Percentiles rank a stretch among this genome's conserved stretches.
These are phyloP conservation scores for Marasmius fiardii DNA, from an alignment of 1,284 basidiomycete species.

Conservation along the genomic window DNA sequence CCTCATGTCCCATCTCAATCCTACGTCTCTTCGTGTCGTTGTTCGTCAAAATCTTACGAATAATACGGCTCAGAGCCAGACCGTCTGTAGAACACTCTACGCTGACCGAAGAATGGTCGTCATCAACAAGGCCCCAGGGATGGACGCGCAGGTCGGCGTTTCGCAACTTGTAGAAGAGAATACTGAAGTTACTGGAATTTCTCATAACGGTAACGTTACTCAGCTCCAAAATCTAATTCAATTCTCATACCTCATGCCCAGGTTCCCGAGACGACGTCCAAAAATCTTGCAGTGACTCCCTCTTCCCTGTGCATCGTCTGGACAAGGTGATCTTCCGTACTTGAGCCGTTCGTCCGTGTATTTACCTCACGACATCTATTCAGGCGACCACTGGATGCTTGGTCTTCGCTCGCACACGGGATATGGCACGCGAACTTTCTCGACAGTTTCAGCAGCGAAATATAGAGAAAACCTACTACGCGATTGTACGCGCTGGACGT, in stretches of 20 bases:
- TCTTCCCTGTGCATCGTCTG: slow-evolving; percentile 59
- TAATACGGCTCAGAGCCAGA: neutral
- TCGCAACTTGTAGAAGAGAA: slow-evolving; percentile 1
- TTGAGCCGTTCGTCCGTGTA: neutral
- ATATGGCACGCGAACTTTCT: slow-evolving; percentile 45
- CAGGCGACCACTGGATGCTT: slow-evolving; percentile 66
- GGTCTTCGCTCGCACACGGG: slow-evolving; percentile 46
- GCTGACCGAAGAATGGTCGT: neutral
- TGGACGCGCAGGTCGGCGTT: neutral
- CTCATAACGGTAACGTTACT: neutral
- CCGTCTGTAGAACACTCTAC: neutral
- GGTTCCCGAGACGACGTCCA: slow-evolving; percentile 35
- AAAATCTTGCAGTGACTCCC: slow-evolving; percentile 27
- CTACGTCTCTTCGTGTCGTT: neutral
- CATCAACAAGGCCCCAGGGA: neutral
- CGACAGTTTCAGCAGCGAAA: slow-evolving; percentile 48
- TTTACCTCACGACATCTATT: neutral
- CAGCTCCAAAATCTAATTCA: neutral
- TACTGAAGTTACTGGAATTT: neutral
- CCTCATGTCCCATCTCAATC: neutral
- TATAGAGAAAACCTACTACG: slow-evolving; percentile 62
- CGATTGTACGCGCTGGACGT: slow-evolving; percentile 55
- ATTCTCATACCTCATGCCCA: slow-evolving; percentile 17
- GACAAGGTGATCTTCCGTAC: slow-evolving; percentile 48
- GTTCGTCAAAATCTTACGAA: neutral